Base-by-base conservation (phyloP, 495 filamentous ascomycete genomes). In the Penicilliopsis zonata region DNA sequence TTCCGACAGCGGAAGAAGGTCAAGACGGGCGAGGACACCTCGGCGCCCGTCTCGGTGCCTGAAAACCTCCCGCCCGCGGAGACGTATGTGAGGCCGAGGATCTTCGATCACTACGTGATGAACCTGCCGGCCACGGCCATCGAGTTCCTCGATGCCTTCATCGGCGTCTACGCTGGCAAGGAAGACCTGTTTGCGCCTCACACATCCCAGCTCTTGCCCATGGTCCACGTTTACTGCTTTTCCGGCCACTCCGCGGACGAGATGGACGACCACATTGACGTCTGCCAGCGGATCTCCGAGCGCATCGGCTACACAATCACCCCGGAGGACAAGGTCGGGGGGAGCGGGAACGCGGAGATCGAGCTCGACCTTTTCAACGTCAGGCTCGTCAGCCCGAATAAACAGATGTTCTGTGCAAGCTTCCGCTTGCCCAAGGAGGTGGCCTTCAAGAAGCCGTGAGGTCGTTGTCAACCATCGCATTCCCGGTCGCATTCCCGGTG, bases 321-420 rank as follows among this genome's bases (percentile, higher is more conserved):
- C 13, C 62, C 68, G 1, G 78, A 73, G 15, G 68, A 72, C 33
- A 49, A 59, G 1, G 59, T 70, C 31, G 54, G 60, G 2, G 57
- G 57, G 4, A 48, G 33, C 24, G 59, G 59, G 0, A 54, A 63
- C 33, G 13, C 34, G 5, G 69, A 72, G 9, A 52, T 73, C 9
- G 67, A 79, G 35, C 60, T 85, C 16, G 60, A 63, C 9, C 67
- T 96, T 9, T 63, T 77, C 42, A 75, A 90, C 56, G 84, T 96
- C 12, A 63, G 90, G 41, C 70, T 90, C 36, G 92, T 98, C 34
- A 82, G 86, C 41, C 90, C 92, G 18, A 78, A 80, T 39, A 96
- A 98, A 69, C 72, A 76, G 47, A 95, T 95, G 85, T 95, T 92
- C 55, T 96, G 90, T 53, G 86, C 83, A 5, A 92, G 74, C 41